Evolutionary conservation across 257 asterid genomes (phyloP).

Genomic region (Nicotiana otophora): DNA sequence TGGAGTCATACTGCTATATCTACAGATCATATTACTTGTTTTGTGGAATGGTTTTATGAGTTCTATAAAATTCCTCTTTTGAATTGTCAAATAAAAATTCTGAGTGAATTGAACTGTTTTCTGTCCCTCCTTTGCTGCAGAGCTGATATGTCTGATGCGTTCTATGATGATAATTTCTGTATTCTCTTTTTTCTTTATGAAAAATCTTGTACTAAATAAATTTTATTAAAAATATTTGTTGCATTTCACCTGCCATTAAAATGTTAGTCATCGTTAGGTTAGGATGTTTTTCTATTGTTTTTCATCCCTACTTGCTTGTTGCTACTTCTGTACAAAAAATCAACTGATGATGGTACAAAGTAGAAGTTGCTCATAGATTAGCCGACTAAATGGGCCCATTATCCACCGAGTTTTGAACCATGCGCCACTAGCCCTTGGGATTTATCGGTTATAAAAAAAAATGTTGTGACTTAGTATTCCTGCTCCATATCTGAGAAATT

Average conservation of each 20-base stretch:
- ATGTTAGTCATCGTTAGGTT: not conserved
- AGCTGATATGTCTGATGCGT: not conserved
- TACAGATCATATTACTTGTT: not conserved
- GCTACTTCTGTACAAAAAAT: not conserved
- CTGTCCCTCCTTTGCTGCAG: not conserved
- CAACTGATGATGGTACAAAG: not conserved
- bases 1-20: not conserved
- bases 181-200: not conserved
- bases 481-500: not conserved
- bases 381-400: not conserved
- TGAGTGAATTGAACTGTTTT: not conserved
- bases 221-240: not conserved
- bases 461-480: not conserved
- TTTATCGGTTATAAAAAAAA: not conserved
- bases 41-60: not conserved
- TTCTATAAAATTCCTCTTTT: not conserved
- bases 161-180: not conserved
- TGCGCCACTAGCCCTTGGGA: too few relatives aligned
- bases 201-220: not conserved
- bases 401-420: too few relatives aligned
- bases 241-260: not conserved
- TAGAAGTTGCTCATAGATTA: not conserved
- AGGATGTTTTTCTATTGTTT: not conserved
- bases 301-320: not conserved
- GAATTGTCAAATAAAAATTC: not conserved